Evolutionary conservation across 2,329 filamentous ascomycete genomes (phyloP).

Genomic region (Bipolaris victoriae): DNA sequence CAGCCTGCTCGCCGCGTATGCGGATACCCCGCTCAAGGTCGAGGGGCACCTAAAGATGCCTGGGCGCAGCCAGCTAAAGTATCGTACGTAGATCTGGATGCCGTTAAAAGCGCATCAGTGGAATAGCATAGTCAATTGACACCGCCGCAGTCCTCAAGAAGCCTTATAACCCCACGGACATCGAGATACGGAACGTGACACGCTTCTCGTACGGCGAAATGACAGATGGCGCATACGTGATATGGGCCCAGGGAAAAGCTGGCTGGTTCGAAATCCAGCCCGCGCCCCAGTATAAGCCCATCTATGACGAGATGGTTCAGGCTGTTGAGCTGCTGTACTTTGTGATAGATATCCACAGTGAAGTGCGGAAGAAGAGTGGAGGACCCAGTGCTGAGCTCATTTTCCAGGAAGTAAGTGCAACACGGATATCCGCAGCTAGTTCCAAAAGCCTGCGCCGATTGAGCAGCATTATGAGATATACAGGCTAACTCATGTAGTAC

Average conservation of each 20-base stretch:
- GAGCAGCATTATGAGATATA: background rate
- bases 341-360: slow-evolving; percentile 63
- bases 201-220: slow-evolving; percentile 58
- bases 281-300: slow-evolving; percentile 60
- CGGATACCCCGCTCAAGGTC: slow-evolving; percentile 66
- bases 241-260: slow-evolving; percentile 69
- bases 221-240: slow-evolving; percentile 62
- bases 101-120: background rate
- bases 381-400: slow-evolving; percentile 47
- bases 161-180: slow-evolving; percentile 43
- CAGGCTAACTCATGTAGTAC: slow-evolving; percentile 36
- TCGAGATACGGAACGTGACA: slow-evolving; percentile 63
- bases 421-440: background rate
- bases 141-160: slow-evolving; percentile 39
- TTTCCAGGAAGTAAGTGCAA: slow-evolving; percentile 47
- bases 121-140: slow-evolving; percentile 15
- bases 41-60: slow-evolving; percentile 61
- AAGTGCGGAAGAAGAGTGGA: slow-evolving; percentile 50
- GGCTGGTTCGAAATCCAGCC: slow-evolving; percentile 74
- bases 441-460: too few species aligned
- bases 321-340: slow-evolving; percentile 70
- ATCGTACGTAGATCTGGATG: slow-evolving; percentile 28
- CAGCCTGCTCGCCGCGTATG: slow-evolving; percentile 66
- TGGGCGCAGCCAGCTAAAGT: slow-evolving; percentile 34
- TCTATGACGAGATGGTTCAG: slow-evolving; percentile 66